Conservation (phyloP, 2,329 filamentous ascomycete species). For the Penicillium palitans region DNA sequence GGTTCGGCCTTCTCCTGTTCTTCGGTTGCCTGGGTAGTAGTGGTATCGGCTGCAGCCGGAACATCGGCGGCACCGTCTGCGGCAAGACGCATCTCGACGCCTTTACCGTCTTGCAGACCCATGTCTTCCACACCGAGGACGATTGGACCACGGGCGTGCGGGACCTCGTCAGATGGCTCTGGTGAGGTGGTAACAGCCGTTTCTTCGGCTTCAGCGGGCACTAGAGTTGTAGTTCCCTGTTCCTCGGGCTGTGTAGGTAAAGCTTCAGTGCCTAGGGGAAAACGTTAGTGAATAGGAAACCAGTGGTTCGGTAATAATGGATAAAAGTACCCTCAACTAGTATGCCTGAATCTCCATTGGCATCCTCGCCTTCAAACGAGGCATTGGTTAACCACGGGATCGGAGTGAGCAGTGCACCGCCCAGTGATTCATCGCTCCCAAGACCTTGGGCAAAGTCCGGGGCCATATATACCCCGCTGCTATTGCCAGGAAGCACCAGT, state of each 20-base stretch:
- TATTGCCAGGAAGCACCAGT: conserved; percentile 35
- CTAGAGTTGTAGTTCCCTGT: neutral
- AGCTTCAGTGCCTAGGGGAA: conserved; percentile 1
- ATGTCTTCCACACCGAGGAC: conserved; percentile 84
- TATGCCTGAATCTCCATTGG: conserved; percentile 20
- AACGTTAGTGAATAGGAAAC: conserved; percentile 4
- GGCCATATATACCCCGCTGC: conserved; percentile 36
- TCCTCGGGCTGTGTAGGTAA: conserved; percentile 8
- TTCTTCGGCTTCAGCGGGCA: conserved; percentile 18
- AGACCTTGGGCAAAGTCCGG: conserved; percentile 47
- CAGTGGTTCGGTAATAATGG: neutral
- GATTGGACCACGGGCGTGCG: conserved; percentile 81
- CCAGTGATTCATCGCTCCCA: conserved; percentile 84
- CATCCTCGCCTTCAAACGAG: conserved; percentile 30
- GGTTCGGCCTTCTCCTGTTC: conserved; percentile 16
- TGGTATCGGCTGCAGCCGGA: conserved; percentile 6
- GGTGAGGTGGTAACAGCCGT: conserved; percentile 31
- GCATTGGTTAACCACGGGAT: conserved; percentile 76
- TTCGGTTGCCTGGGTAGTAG: conserved; percentile 8
- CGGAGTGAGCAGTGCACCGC: conserved; percentile 86
- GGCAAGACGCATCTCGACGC: conserved; percentile 44
- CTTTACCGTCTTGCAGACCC: conserved; percentile 66
- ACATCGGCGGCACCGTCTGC: conserved; percentile 15
- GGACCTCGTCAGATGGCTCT: conserved; percentile 62
- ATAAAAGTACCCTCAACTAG: conserved; percentile 23